Conservation (phyloP, 2,329 filamentous ascomycete species). For the Botrytis galanthina region DNA sequence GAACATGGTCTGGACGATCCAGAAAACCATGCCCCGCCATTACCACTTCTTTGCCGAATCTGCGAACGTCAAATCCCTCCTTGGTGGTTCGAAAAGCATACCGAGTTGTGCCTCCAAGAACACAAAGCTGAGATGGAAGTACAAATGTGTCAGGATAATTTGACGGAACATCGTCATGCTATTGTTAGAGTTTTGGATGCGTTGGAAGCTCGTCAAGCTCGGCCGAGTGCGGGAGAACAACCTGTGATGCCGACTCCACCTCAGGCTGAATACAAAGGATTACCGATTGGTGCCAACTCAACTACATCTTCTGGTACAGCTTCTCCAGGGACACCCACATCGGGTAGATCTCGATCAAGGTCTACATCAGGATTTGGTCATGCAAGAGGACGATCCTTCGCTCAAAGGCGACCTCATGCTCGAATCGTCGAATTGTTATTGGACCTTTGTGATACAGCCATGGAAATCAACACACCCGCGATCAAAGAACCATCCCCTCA, state of each 20-base stretch:
- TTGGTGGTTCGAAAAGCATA: constrained; percentile 99
- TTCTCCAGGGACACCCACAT: constrained; percentile 66
- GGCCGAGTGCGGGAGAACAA: constrained; percentile 57
- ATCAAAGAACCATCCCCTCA: constrained; percentile 79
- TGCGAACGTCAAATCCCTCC: constrained; percentile 96
- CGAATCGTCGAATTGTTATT: constrained; percentile 93
- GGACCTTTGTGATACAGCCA: constrained; percentile 90
- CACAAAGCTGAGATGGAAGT: constrained; percentile 97
- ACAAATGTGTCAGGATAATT: constrained; percentile 87
- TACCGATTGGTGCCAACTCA: constrained; percentile 71
- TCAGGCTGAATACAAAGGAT: constrained; percentile 80
- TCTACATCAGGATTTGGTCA: constrained; percentile 72
- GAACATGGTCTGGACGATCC: constrained; percentile 78
- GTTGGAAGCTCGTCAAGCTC: constrained; percentile 74
- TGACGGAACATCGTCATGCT: constrained; percentile 87
- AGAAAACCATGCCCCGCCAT: constrained; percentile 73
- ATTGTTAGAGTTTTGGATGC: constrained; percentile 96
- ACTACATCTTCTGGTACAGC: constrained; percentile 67
- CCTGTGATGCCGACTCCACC: constrained; percentile 45
- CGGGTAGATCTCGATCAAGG: constrained; percentile 65
- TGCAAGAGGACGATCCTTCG: constrained; percentile 80
- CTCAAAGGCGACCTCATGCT: constrained; percentile 81
- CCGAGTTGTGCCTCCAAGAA: constrained; percentile 91
- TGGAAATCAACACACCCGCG: constrained; percentile 91
- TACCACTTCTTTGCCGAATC: constrained; percentile 88